Evolutionary conservation across 2,329 filamentous ascomycete species (phyloP), one percentile per base, ranked within the genome.

Genomic region (Fusarium sp.): DNA sequence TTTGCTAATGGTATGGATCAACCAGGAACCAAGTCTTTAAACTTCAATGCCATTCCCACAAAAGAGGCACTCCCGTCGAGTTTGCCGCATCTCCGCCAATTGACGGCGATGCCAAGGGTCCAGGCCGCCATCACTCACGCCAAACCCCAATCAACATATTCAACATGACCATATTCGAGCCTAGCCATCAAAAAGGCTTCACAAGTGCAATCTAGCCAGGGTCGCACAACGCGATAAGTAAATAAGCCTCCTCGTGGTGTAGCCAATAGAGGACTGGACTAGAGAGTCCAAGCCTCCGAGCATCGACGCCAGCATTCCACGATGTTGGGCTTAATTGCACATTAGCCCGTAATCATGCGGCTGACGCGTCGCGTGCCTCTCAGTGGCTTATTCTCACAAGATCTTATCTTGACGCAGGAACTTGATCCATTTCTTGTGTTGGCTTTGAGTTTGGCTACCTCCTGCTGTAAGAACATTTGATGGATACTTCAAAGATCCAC

Each of bases 401-500:
- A 27, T 50, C 8, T n/a, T 7, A 25, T 27, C 15, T 30, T 45
- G 1, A 22, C 12, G 4, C 11, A 50, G 22, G 45, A 30, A 50
- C 45, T 50, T 3, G 8, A 50, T 50, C 8, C 45, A 50, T 50
- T 50, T 50, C 45, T 50, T 50, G 45, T 3, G 6, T 4, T 8
- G 27, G 20, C 20, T 57, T 22, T 35, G 12, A 25, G 20, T 57
- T 25, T 22, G 20, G 12, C 30, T 6, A 57, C n/a, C 20, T 20
- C 20, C 20, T 57, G n/a, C 14, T 5, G 7, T 33, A 27, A 33
- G 17, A 11, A 32, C 50, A 14, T 4, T 25, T 35, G 15, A 72
- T 74, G 69, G 50, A 68, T 25, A 65, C 61, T 7, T 64, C 61
- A 17, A 58, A 66, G 25, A 59, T 66, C 20, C 71, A 66, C 20